Percentiles rank a stretch among this genome's conserved stretches.
phyloP scores from a whole-genome alignment of 495 filamentous ascomycete species.

The Aeminium ludgeri region DNA sequence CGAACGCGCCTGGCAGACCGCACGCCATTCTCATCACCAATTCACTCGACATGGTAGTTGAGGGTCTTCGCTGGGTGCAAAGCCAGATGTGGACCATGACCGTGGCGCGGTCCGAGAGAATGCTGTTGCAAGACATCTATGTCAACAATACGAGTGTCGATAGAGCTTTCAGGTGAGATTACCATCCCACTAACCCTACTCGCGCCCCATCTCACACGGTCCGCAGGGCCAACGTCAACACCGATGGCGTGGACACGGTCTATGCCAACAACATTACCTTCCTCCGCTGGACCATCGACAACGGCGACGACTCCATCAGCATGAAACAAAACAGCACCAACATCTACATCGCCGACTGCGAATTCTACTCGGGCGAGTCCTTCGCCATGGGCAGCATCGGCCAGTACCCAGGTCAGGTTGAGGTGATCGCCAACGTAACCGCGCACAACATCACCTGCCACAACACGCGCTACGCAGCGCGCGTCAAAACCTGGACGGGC shows the following conservation, averaged over 20 bases:
- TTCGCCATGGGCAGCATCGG: conserved; percentile 32
- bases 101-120: conserved; percentile 24
- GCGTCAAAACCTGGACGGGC: conserved; percentile 20
- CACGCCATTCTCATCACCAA: conserved; percentile 27
- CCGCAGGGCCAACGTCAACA: no score
- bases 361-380: conserved; percentile 14
- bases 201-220: no score
- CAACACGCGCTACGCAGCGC: conserved; percentile 27
- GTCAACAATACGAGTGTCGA: conserved; percentile 22
- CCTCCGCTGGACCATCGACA: conserved; percentile 13
- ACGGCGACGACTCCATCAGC: conserved; percentile 16
- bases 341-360: conserved; percentile 9
- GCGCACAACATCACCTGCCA: conserved; percentile 23
- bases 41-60: conserved; percentile 23
- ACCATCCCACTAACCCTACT: no score
- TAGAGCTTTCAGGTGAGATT: no score
- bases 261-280: conserved; percentile 13
- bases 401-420: conserved; percentile 27
- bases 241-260: background rate
- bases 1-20: conserved; percentile 30
- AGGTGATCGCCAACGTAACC: conserved; percentile 26
- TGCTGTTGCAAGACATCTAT: conserved; percentile 27
- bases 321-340: conserved; percentile 14
- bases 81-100: conserved; percentile 32
- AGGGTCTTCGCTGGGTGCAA: conserved; percentile 25